These are phyloP conservation scores for Fusarium metavorans DNA, from an alignment of 2,329 filamentous ascomycete species.

Conservation along the genomic window DNA sequence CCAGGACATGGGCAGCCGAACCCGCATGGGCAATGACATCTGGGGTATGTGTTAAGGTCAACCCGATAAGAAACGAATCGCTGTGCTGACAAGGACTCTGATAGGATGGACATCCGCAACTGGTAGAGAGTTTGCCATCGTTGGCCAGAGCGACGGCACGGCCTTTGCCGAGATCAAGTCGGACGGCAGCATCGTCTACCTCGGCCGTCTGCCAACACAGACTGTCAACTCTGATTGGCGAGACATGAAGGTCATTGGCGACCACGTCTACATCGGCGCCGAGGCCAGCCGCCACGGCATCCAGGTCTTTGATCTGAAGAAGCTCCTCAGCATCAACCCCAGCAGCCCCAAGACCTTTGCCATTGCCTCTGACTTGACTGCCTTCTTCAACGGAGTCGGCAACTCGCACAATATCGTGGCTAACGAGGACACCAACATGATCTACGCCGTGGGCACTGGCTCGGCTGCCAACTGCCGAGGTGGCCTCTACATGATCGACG, in stretches of 20 bases:
- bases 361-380: neutral
- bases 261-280: neutral
- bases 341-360: neutral
- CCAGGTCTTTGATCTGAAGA: neutral
- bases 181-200: neutral
- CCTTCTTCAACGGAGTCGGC: neutral
- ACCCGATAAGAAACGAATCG: neutral
- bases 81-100: neutral
- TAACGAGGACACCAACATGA: neutral
- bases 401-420: neutral
- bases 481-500: neutral
- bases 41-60: neutral
- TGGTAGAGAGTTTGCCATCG: neutral
- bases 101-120: neutral
- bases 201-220: neutral
- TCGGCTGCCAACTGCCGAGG: neutral
- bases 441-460: neutral
- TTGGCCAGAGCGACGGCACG: neutral
- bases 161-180: neutral
- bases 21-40: neutral
- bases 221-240: neutral
- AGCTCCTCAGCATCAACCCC: neutral
- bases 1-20: neutral
- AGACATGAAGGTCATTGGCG: neutral
- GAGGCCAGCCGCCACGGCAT: neutral